Conservation (phyloP, 768 basidiomycete genomes). For the Russula griseocarnosa region DNA sequence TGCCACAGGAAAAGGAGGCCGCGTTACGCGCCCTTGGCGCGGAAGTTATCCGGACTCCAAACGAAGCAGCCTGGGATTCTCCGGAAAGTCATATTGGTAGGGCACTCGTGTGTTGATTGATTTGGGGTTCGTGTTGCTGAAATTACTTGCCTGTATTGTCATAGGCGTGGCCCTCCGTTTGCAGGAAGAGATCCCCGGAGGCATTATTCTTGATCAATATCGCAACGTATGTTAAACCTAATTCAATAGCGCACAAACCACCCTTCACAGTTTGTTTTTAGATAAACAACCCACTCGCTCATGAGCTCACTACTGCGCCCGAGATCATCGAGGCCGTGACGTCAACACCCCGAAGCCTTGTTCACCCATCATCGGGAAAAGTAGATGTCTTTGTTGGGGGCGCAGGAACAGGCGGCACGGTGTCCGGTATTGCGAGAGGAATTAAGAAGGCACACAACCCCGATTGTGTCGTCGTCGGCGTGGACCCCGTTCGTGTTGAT, state of each 20-base stretch:
- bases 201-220: conserved; percentile 92
- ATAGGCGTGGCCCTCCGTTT: conserved; percentile 82
- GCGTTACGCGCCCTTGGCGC: conserved; percentile 89
- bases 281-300: conserved; percentile 85
- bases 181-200: conserved; percentile 72
- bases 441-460: conserved; percentile 76
- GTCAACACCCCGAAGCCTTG: conserved; percentile 56
- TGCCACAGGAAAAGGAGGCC: conserved; percentile 82
- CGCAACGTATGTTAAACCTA: conserved; percentile 50
- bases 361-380: conserved; percentile 60
- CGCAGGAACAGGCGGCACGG: conserved; percentile 93
- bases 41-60: conserved; percentile 91
- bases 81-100: conserved; percentile 91
- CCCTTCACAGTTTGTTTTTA: conserved; percentile 32
- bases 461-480: conserved; percentile 70
- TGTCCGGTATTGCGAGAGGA: conserved; percentile 81
- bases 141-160: conserved; percentile 48
- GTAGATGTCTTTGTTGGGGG: conserved; percentile 81
- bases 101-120: conserved; percentile 33
- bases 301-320: conserved; percentile 84
- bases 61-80: conserved; percentile 82
- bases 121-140: conserved; percentile 59
- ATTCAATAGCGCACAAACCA: not conserved
- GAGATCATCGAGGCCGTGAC: conserved; percentile 83
- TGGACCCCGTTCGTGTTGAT: conserved; percentile 77